These are phyloP conservation scores for Psilocybe sp. DNA, from an alignment of 768 basidiomycete species.

Conservation along the genomic window DNA sequence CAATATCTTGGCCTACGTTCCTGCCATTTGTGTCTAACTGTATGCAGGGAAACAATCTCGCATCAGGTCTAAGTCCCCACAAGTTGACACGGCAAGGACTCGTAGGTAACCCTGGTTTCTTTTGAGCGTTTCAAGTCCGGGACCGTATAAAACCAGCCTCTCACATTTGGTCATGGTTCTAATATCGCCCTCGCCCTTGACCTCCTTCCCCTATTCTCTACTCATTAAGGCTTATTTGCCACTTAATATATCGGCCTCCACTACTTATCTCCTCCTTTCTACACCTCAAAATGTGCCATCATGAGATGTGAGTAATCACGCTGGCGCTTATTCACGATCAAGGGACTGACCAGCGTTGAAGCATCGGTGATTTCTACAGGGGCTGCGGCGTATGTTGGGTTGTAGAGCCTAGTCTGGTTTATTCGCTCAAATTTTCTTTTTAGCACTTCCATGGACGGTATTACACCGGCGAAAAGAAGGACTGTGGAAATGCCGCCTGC, in stretches of 20 bases:
- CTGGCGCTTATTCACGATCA: neutral
- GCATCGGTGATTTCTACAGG: conserved; percentile 48
- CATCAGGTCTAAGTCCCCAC: conserved; percentile 22
- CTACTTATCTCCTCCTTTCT: conserved; percentile 11
- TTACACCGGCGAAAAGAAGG: conserved; percentile 40
- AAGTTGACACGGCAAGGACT: conserved; percentile 20
- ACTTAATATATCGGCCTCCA: conserved; percentile 2
- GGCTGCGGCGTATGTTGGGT: conserved; percentile 42
- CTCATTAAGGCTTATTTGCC: conserved; percentile 5
- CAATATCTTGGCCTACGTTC: conserved; percentile 11
- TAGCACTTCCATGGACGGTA: conserved; percentile 51
- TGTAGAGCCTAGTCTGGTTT: neutral
- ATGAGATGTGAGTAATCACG: conserved; percentile 30
- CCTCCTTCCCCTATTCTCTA: neutral
- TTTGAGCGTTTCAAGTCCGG: conserved; percentile 23
- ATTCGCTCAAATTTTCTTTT: conserved; percentile 9
- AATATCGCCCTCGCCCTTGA: conserved; percentile 4
- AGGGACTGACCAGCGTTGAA: conserved; percentile 16
- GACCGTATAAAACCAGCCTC: conserved; percentile 17
- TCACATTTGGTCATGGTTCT: neutral
- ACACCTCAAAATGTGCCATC: conserved; percentile 31
- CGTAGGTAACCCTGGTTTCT: conserved; percentile 21
- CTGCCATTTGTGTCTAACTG: conserved; percentile 17
- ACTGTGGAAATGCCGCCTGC: conserved; percentile 36
- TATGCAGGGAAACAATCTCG: conserved; percentile 17